Base-by-base conservation (phyloP, 305 asterid species). In the Plantago rigida region DNA sequence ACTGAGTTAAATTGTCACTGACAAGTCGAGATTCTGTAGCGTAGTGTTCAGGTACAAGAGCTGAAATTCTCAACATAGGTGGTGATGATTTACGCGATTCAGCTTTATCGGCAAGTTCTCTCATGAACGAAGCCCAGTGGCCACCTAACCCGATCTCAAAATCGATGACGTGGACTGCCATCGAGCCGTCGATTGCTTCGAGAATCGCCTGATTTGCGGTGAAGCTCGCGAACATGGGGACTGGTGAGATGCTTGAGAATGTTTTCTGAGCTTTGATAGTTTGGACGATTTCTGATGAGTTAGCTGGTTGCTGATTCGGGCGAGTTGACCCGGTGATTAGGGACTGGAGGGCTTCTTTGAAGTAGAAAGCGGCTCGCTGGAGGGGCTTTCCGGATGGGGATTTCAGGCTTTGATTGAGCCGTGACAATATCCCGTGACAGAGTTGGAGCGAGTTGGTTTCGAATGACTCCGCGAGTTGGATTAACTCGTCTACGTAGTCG, bases 61-160 rank as follows among this genome's bases (percentile, higher is more conserved):
- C 96, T 0, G 96, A 84, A 17, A 91, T 77, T 9, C 94, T 70
- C 3, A 91, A 69, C 45, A 70, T 57, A 6, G 89, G 83, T 3
- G 80, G 61, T 41, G 65, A 57, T 2, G 76, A 44, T 59, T 82
- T 76, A 0, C 83, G 76, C 1, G 73, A 47, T 45, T 74, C 86
- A 31, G 91, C 75, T 58, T 77, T 82, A 8, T 83, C 93, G 3
- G 95, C 82, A 7, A 92, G 74, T 69, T 86, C 99, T 15, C 77
- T 86, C 79, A 92, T 69, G 84, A 88, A 88, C 31, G 99, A 88
- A 19, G 96, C 99, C 99, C 99, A 92, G 71, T 88, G 94, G 61
- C 86, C 95, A 6, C 99, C 99, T 5, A 88, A 69, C 28, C 89
- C 89, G 73, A 92, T 83, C 48, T 92, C 96, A 53, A 92, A 92